Percentiles rank a stretch among this genome's conserved stretches.
phyloP scores from a whole-genome alignment of 176 grass and related monocot genomes.

The Microstegium vimineum region DNA sequence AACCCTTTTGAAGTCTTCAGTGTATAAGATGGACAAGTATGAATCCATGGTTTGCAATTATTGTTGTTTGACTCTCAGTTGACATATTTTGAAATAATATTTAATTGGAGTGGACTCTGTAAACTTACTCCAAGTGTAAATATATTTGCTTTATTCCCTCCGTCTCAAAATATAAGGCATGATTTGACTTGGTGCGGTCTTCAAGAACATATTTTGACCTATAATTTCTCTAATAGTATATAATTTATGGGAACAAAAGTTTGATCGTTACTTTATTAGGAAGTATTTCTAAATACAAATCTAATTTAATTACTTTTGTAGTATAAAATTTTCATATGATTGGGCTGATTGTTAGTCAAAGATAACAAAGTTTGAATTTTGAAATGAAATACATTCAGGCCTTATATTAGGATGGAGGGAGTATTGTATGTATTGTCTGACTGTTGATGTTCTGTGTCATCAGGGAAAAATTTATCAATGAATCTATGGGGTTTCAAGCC shows the following conservation, averaged over 20 bases:
- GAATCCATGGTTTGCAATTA: not conserved
- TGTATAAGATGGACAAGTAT: slow-evolving; percentile 5
- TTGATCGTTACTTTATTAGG: not conserved
- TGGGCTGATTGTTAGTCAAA: not conserved
- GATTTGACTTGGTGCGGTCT: not conserved
- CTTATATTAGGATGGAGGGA: not conserved
- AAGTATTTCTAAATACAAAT: not conserved
- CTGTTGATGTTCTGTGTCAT: slow-evolving; percentile 16
- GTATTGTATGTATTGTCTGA: not conserved
- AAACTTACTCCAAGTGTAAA: not conserved
- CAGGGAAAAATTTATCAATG: slow-evolving; percentile 66
- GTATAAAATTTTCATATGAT: not conserved
- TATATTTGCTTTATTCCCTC: not conserved
- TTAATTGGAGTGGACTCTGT: not conserved
- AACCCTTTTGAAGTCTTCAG: not conserved
- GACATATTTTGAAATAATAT: not conserved
- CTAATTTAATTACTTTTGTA: not conserved
- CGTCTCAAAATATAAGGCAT: not conserved
- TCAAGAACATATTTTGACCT: not conserved
- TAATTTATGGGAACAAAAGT: not conserved
- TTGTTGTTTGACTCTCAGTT: not conserved
- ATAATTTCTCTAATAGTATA: not conserved
- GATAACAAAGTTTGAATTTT: not conserved
- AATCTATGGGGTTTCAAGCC: slow-evolving; percentile 60
- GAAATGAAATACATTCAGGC: not conserved